phyloP scores from a whole-genome alignment of 352 stramenopile species.

The Phytophthora lateralis region DNA sequence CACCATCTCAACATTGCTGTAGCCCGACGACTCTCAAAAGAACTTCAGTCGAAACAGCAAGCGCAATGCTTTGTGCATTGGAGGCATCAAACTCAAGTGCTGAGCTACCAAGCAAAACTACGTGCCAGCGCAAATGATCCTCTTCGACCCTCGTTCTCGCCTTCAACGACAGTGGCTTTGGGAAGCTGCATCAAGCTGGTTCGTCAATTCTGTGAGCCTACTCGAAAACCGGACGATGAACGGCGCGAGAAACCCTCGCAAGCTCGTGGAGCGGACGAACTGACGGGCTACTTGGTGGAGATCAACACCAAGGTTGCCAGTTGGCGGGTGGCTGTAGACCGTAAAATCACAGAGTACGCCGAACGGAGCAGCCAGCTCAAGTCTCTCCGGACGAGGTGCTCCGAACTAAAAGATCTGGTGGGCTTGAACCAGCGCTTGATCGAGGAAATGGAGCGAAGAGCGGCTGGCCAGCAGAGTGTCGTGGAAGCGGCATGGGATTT shows the following conservation, averaged over 20 bases:
- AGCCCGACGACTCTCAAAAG: constrained; percentile 13
- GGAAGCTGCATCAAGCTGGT: constrained; percentile 54
- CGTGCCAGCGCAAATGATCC: constrained; percentile 9
- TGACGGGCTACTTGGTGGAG: constrained; percentile 42
- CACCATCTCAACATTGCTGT: constrained; percentile 14
- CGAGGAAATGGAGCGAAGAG: constrained; percentile 48
- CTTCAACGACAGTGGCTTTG: constrained; percentile 41
- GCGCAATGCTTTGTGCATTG: constrained; percentile 23
- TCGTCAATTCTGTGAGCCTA: constrained; percentile 45
- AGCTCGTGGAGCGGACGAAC: constrained; percentile 6
- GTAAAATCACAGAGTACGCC: constrained; percentile 49
- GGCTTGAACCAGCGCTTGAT: constrained; percentile 50
- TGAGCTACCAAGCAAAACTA: constrained; percentile 17
- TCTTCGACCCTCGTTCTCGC: constrained; percentile 22
- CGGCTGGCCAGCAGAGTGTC: constrained; percentile 38
- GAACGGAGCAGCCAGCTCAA: constrained; percentile 49
- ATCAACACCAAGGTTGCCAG: constrained; percentile 53
- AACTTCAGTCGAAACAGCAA: constrained; percentile 20
- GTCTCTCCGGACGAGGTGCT: constrained; percentile 46
- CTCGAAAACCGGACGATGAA: constrained; percentile 17
- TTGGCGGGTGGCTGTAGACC: constrained; percentile 54
- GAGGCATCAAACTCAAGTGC: constrained; percentile 14
- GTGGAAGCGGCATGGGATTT: constrained; percentile 52
- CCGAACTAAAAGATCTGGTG: constrained; percentile 55
- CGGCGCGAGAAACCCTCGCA: constrained; percentile 2